Base-by-base conservation (phyloP, 2,329 filamentous ascomycete genomes). In the Diplodia sapinea region DNA sequence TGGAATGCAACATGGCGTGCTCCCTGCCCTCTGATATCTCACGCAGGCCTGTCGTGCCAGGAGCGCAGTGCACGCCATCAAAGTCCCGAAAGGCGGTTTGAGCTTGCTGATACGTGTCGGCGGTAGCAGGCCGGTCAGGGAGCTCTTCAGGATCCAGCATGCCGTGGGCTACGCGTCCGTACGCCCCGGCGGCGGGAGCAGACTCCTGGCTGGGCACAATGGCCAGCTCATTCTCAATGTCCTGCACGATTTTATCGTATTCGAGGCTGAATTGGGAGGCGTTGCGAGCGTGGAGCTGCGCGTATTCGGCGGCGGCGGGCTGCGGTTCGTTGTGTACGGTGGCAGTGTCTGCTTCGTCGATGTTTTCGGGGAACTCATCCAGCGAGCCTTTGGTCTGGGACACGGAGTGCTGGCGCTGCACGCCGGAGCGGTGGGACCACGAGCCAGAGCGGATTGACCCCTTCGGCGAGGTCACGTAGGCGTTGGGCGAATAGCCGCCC, bases 31-130 rank as follows among this genome's bases (percentile, higher is more conserved):
- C 71, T n/a, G 76, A 65, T 36, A 68, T 40, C 36, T 68, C 65
- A 49, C 56, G 65, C 40, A 66, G 65, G 40, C 55, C 55, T 13
- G 26, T 43, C 17, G 43, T 33, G 12, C 36, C 84, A 4, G 89
- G 86, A 33, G 87, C 85, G 75, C 88, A 92, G 74, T 94, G 91
- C 15, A 90, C 89, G 47, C 92, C 92, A 75, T 95, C 92, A 74
- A 95, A 95, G 75, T 94, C 91, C 51, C 88, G 86, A 81, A 94
- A 95, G 3, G 91, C 86, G 49, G 85, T 80, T 70, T 88, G 82
- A 20, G 87, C 87, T 74, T 91, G 88, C 38, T 90, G 88, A 68
- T 84, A 88, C 2, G 90, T 91, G 66, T 86, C 85, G 11, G 85
- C 81, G 3, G 86, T 87, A 11, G 78, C 77, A 15, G 82, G 83